These are phyloP conservation scores for Annulohypoxylon nitens DNA, from an alignment of 495 filamentous ascomycete species.

Conservation along the genomic window DNA sequence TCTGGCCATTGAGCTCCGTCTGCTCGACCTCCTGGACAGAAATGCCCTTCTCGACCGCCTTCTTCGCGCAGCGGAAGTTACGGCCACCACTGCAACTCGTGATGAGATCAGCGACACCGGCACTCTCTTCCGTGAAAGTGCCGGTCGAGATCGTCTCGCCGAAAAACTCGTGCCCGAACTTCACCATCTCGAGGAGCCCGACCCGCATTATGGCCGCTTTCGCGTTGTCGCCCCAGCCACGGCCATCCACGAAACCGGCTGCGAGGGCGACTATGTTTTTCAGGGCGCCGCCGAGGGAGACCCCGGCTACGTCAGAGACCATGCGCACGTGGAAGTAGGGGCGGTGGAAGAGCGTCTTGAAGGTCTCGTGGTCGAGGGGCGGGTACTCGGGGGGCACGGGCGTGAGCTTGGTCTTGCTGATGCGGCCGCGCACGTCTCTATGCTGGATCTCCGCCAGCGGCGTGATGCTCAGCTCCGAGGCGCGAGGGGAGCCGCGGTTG, in stretches of 20 bases:
- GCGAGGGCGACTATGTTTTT: constrained; percentile 98
- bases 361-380: constrained; percentile 79
- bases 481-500: constrained; percentile 42
- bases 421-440: constrained; percentile 71
- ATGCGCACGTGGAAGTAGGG: constrained; percentile 98
- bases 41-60: constrained; percentile 82
- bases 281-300: constrained; percentile 93
- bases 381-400: constrained; percentile 84
- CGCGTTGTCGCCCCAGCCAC: constrained; percentile 98
- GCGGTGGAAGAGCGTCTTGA: constrained; percentile 90
- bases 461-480: constrained; percentile 71
- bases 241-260: constrained; percentile 93
- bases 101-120: constrained; percentile 95
- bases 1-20: constrained; percentile 94
- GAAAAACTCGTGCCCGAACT: constrained; percentile 95
- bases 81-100: constrained; percentile 91
- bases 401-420: constrained; percentile 74
- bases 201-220: constrained; percentile 98
- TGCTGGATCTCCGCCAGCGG: constrained; percentile 61
- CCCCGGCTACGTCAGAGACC: constrained; percentile 92
- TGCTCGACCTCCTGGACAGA: constrained; percentile 89
- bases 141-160: constrained; percentile 77
- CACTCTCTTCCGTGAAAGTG: constrained; percentile 96
- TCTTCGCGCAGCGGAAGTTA: constrained; percentile 94
- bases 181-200: constrained; percentile 93